Evolutionary conservation across 108 stramenopile genomes (phyloP).

Genomic region (Pseudonitzschia multistriata): DNA sequence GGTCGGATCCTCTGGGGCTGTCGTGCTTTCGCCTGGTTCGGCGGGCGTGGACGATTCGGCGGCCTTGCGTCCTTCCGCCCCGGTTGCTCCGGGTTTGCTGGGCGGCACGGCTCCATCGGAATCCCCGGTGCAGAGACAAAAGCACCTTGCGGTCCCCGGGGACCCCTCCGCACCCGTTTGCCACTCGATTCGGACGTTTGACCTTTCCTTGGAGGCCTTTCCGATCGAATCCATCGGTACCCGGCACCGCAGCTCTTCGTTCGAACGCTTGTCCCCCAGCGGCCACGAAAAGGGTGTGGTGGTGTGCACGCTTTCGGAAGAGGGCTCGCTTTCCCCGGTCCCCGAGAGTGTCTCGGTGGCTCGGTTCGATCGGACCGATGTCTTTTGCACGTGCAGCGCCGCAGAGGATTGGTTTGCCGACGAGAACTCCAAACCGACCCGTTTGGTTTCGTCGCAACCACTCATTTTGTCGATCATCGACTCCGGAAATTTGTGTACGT

Average conservation of each 20-base stretch:
- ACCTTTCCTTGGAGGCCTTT: slow-evolving; percentile 15
- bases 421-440: slow-evolving; percentile 15
- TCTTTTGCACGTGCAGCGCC: slow-evolving; percentile 1
- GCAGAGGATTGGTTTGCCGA: neutral
- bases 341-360: neutral
- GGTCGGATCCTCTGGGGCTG: too few species aligned
- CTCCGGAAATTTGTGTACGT: slow-evolving; percentile 70
- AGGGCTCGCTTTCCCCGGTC: slow-evolving; percentile 4
- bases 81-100: neutral
- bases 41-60: too few species aligned
- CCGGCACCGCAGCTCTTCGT: slow-evolving; percentile 42
- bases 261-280: slow-evolving; percentile 52
- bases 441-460: slow-evolving; percentile 11
- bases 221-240: slow-evolving; percentile 47
- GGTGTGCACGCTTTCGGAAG: neutral
- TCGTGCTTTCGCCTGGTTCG: too few species aligned
- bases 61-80: neutral
- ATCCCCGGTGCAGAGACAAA: neutral
- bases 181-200: slow-evolving; percentile 35
- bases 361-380: neutral
- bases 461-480: slow-evolving; percentile 70
- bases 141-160: neutral
- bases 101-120: neutral
- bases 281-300: slow-evolving; percentile 47
- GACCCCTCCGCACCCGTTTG: neutral